Base-by-base conservation (phyloP, 257 asterid species). In the Solanum sitiens region DNA sequence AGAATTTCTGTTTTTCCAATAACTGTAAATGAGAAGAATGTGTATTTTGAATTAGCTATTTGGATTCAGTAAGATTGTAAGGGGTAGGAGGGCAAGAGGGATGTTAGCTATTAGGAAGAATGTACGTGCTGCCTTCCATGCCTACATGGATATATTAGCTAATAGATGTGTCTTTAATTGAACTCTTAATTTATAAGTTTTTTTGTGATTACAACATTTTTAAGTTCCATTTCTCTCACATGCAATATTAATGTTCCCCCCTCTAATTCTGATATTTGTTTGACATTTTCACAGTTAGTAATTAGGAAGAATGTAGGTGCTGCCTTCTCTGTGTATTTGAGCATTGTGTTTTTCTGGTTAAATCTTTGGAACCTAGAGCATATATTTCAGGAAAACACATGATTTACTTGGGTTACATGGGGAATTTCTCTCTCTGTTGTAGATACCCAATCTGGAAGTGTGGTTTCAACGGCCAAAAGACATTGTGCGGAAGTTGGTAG, bases 381-480 rank as follows among this genome's bases (percentile, higher is more conserved):
- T 80, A 16, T 18, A 27, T 47, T 47, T 47, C 11, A 30, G 85
- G 85, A 47, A 11, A 80, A 27, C 68, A 27, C 67, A 80, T 80
- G 42, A 80, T 80, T 80, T 47, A 79, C 67, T 25, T 45, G 14
- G 61, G 67, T 45, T 45, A 30, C 85, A 80, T 50, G 42, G 42
- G 30, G 11, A 47, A 16, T 25, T 47, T 80, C 44, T 44, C 16
- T 76, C 39, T 79, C 18, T 90, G 35, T 90, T 87, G 70, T 97
- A 97, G 99, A 90, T 97, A 86, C 86, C 96, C 35, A 92, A 94
- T 89, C 87, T 97, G 88, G 98, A 97, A 91, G 99, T 97, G 72
- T 97, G 99, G 99, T 95, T 92, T 93, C 99, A 97, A 90, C 96
- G 99, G 92, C 99, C 98, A 44, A 97, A 97, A 91, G 99, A 97